Base-by-base conservation (phyloP, 163 green algal species). In the Chlorella variabilis region DNA sequence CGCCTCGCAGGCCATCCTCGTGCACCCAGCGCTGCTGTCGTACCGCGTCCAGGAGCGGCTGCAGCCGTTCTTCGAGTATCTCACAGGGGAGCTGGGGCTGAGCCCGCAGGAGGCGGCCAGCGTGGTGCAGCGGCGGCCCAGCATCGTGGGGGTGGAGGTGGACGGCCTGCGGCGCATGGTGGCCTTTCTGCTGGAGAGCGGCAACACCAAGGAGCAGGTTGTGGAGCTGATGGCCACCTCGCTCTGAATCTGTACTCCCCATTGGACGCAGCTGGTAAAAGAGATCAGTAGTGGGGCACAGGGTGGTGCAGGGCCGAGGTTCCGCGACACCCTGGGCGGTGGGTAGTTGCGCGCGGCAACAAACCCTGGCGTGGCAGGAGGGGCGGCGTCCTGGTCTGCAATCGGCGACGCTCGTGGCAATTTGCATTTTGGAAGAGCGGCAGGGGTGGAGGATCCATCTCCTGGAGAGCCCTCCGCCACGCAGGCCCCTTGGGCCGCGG, bases 61-160 rank as follows among this genome's bases (percentile, higher is more conserved):
- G 29, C 38, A 88, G 73, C 93, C 91, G 0, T 91, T 96, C 34
- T 91, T 92, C 48, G 77, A 89, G 2, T 96, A 91, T 77, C 45
- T 97, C 21, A 61, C 58, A 3, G 51, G 38, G 0, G 70, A 76
- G 7, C 83, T 96, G 20, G 91, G 89, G 17, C 87, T 97, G 20
- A 25, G 62, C 15, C 23, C 75, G 0, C 48, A 92, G n/a, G 83
- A 93, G 33, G 34, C 45, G 33, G 45, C n/a, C 27, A 84, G 77
- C 4, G 82, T 96, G 17, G 31, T 88, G 13, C 56, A 84, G 38
- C 42, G 58, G 59, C 82, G 94, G 73, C 94, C 94, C 0, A 91
- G 85, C 23, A 41, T 98, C 27, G 81, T 97, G 42, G 94, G 94
- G 5, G 78, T 98, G 49, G 81, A 94, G 11, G 88, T 92, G 45